Percentiles rank a stretch among this genome's conserved stretches.
These are phyloP conservation scores for Calonectria fujianensis DNA, from an alignment of 2,329 filamentous ascomycete genomes.

Conservation along the genomic window DNA sequence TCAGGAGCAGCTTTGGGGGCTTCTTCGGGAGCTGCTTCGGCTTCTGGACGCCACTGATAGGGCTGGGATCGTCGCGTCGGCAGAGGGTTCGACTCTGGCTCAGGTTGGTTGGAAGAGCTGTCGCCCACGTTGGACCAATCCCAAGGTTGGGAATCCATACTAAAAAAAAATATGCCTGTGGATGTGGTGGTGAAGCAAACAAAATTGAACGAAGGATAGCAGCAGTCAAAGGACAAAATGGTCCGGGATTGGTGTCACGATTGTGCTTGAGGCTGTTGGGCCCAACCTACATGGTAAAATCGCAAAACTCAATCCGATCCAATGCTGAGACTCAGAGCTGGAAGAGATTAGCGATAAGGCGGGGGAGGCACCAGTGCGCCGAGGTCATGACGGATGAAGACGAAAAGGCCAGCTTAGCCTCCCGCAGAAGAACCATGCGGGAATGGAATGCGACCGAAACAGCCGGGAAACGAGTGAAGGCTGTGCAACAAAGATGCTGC, in stretches of 20 bases:
- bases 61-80: constrained; percentile 30
- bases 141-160: constrained; percentile 56
- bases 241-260: constrained; percentile 40
- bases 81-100: constrained; percentile 36
- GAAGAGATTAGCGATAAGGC: constrained; percentile 41
- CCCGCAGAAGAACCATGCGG: constrained; percentile 44
- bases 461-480: constrained; percentile 50
- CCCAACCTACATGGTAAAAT: constrained; percentile 56
- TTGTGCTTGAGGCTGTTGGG: constrained; percentile 47
- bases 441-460: constrained; percentile 53
- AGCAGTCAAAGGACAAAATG: constrained; percentile 32
- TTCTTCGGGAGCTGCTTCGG: constrained; percentile 19
- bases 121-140: constrained; percentile 53
- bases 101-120: constrained; percentile 39
- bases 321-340: constrained; percentile 38
- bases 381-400: constrained; percentile 47
- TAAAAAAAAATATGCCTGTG: constrained; percentile 44
- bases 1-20: constrained; percentile 7
- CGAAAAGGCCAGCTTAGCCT: constrained; percentile 59
- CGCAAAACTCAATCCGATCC: constrained; percentile 40
- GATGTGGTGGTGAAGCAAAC: constrained; percentile 42
- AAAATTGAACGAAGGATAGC: constrained; percentile 37
- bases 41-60: constrained; percentile 31
- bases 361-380: constrained; percentile 49
- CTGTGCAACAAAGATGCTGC: constrained; percentile 41